Conservation (phyloP, 2,329 filamentous ascomycete species). For the Colletotrichum somersetense region DNA sequence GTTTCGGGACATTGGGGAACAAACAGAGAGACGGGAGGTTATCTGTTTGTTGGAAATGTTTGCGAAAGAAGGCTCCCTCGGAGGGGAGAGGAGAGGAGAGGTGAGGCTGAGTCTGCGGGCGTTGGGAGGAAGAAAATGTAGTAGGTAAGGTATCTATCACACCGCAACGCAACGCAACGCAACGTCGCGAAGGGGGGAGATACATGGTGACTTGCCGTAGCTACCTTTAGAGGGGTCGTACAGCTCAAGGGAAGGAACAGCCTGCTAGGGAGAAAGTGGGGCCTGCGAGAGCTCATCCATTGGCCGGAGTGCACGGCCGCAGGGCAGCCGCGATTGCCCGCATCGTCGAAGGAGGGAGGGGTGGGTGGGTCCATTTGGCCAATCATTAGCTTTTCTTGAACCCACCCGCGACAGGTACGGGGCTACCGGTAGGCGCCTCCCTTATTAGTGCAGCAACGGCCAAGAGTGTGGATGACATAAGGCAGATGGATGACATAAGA, state of each 20-base stretch:
- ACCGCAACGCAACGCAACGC: background rate
- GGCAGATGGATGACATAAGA: background rate
- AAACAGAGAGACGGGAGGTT: background rate
- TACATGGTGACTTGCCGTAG: conserved; percentile 4
- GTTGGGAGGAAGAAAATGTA: background rate
- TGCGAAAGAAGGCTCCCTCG: too few species aligned
- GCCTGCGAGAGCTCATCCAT: conserved; percentile 3
- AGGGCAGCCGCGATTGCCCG: conserved; percentile 3
- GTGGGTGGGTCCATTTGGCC: background rate
- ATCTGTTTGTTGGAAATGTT: background rate
- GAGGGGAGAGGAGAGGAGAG: background rate
- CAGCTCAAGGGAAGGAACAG: conserved; percentile 2
- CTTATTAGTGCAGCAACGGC: conserved; percentile 6
- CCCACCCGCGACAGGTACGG: background rate
- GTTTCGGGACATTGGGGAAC: background rate
- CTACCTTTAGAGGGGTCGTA: background rate
- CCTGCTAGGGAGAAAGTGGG: background rate
- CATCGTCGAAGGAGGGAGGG: background rate
- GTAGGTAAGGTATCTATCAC: background rate
- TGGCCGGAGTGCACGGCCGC: background rate
- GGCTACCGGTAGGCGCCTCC: background rate
- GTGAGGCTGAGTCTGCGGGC: background rate
- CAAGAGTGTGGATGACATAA: too few species aligned
- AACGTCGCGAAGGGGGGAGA: background rate
- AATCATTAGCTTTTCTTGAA: background rate